Conservation (phyloP, 306 rosid species). For the Cicer yamashitae region DNA sequence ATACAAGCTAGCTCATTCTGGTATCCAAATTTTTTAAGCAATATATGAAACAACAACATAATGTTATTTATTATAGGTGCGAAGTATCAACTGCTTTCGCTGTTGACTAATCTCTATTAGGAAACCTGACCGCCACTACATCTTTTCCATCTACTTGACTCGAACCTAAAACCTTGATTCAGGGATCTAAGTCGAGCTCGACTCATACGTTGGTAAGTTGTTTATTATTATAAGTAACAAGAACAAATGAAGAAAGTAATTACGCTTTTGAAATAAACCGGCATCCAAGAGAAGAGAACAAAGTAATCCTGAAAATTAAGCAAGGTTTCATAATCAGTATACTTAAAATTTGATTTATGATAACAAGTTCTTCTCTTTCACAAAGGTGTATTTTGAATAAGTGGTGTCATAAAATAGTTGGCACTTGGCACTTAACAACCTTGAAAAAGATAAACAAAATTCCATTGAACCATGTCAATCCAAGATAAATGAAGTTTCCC, state of each 20-base stretch:
- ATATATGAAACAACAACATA: background rate
- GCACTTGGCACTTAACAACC: background rate
- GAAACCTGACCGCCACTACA: background rate
- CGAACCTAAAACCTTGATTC: background rate
- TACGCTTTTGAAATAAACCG: conserved; percentile 92
- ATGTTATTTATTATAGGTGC: background rate
- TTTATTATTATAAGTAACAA: background rate
- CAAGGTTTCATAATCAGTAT: conserved; percentile 38
- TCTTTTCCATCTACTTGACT: background rate
- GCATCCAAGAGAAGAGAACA: conserved; percentile 99
- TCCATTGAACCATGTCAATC: conserved; percentile 17
- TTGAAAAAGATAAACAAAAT: background rate
- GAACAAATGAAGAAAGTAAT: conserved; percentile 40
- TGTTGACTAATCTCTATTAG: background rate
- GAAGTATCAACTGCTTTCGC: background rate
- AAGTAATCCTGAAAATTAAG: conserved; percentile 76
- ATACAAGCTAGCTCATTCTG: conserved; percentile 1
- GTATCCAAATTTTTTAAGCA: background rate
- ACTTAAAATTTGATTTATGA: conserved; percentile 7
- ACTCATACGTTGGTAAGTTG: background rate
- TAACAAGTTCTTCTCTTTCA: background rate
- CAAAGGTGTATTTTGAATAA: too few species aligned
- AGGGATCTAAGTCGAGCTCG: background rate
- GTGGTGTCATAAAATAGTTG: too few species aligned
- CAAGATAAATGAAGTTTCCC: conserved; percentile 5